A percentile compares a stretch with the other conserved stretches of the same genome.
Conservation (phyloP, 116 monocot species). For the Phalaenopsis hybrid region DNA sequence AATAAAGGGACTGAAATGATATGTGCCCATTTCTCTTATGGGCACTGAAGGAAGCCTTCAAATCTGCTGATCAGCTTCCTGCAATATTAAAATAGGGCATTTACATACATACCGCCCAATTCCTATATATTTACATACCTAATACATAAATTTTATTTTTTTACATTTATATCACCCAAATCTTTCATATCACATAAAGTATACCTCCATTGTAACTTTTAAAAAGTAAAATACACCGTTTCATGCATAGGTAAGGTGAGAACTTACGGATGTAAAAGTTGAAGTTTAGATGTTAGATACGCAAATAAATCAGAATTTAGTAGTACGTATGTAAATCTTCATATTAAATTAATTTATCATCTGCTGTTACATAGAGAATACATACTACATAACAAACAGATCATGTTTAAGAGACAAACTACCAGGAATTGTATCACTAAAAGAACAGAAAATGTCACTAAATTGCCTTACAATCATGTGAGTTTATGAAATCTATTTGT, state of each 20-base stretch:
- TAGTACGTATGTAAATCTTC: no score
- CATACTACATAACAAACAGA: conserved; percentile 2
- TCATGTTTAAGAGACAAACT: not conserved
- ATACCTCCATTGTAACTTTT: no score
- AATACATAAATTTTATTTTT: no score
- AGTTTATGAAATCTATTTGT: not conserved
- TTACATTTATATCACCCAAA: no score
- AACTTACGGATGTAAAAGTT: no score
- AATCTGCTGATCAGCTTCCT: not conserved
- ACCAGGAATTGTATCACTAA: not conserved
- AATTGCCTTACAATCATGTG: not conserved
- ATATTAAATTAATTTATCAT: not conserved
- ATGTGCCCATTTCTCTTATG: not conserved
- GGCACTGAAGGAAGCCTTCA: not conserved
- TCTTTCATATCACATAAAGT: no score
- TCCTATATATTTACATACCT: no score
- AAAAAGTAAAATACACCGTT: no score
- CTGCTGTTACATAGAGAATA: not conserved
- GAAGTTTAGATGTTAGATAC: no score
- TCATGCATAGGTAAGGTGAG: no score
- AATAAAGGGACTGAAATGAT: not conserved
- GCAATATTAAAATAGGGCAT: not conserved
- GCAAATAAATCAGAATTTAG: no score
- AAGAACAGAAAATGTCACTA: not conserved
- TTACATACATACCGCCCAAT: no score